Percentiles rank a stretch among this genome's conserved stretches.
Conservation (phyloP, 768 basidiomycete species). For the Mycena olivaceomarginata region DNA sequence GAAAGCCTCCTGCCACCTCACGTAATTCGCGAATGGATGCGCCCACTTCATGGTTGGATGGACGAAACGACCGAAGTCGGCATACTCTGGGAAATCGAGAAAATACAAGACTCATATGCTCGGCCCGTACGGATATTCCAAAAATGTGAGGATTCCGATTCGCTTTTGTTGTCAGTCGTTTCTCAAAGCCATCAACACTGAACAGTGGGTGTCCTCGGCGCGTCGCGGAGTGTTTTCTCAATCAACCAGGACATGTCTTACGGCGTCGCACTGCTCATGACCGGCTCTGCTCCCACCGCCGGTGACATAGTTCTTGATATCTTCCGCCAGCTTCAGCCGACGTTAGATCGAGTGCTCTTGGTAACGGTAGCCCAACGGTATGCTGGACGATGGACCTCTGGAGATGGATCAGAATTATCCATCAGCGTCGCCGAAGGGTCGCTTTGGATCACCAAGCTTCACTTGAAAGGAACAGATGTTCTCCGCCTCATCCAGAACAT, state of each 20-base stretch:
- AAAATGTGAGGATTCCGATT: conserved; percentile 8
- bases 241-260: conserved; percentile 45
- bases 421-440: conserved; percentile 41
- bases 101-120: conserved; percentile 37
- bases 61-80: conserved; percentile 45
- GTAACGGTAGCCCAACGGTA: conserved; percentile 9
- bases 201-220: conserved; percentile 48
- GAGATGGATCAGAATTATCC: conserved; percentile 27
- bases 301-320: conserved; percentile 40
- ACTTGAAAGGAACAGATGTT: conserved; percentile 44
- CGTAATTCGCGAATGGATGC: conserved; percentile 50
- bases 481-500: conserved; percentile 35
- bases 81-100: conserved; percentile 48
- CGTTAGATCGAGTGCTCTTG: conserved; percentile 44
- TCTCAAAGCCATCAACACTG: conserved; percentile 28
- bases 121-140: conserved; percentile 29
- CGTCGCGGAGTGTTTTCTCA: conserved; percentile 46
- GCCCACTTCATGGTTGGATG: conserved; percentile 48
- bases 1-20: conserved; percentile 45
- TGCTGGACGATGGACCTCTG: conserved; percentile 34
- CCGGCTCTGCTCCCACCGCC: conserved; percentile 29
- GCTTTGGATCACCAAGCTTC: conserved; percentile 37
- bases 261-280: conserved; percentile 43
- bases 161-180: too few species aligned
- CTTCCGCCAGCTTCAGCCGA: conserved; percentile 45